Conservation (phyloP, 108 stramenopile genomes). For the Conticribra weissflogii region DNA sequence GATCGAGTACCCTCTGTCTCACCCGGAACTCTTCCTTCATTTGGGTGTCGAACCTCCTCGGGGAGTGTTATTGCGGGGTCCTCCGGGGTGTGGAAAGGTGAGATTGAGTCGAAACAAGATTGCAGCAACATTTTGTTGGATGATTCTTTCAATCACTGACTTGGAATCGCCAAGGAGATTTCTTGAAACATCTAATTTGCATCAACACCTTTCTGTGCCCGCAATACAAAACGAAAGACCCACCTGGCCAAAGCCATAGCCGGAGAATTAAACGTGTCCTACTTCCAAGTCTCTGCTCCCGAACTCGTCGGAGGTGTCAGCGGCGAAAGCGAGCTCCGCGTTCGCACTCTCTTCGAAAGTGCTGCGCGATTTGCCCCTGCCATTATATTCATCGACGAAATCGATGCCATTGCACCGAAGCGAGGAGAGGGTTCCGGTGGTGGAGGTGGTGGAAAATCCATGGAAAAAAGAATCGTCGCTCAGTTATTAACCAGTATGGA, state of each 20-base stretch:
- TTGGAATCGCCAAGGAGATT: no score
- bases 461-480: conserved; percentile 98
- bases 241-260: conserved; percentile 92
- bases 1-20: conserved; percentile 94
- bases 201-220: no score
- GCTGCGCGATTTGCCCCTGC: conserved; percentile 92
- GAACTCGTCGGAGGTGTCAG: conserved; percentile 96
- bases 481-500: conserved; percentile 97
- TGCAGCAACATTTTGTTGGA: no score
- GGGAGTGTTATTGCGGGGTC: conserved; percentile 97
- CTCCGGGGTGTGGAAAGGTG: conserved; percentile 98
- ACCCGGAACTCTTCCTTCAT: conserved; percentile 95
- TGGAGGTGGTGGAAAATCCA: conserved; percentile 70
- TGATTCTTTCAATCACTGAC: no score
- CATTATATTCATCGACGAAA: conserved; percentile 98
- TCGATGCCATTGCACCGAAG: conserved; percentile 97
- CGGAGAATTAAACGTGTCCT: conserved; percentile 66
- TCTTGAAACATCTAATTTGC: no score
- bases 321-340: conserved; percentile 92
- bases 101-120: no score
- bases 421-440: conserved; percentile 72
- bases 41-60: conserved; percentile 97
- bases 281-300: conserved; percentile 91
- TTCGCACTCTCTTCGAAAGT: conserved; percentile 91
- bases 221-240: no score